Base-by-base conservation (phyloP, 1,284 basidiomycete species). In the Nidula niveotomentosa region DNA sequence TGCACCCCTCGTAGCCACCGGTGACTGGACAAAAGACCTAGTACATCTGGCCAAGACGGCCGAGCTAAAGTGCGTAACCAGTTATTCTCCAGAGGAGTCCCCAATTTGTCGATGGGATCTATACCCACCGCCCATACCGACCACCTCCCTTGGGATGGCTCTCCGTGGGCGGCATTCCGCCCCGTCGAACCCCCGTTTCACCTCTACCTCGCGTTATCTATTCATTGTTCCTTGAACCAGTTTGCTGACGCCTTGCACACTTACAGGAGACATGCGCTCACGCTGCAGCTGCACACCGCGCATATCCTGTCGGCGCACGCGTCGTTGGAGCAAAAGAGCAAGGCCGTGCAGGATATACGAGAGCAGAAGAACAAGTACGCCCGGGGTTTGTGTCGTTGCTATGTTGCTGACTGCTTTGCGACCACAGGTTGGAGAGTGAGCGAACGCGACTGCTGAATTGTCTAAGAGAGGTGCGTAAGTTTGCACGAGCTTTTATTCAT, bases 1-100 rank as follows among this genome's bases (percentile, higher is more conserved):
- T 60, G 37, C 59, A 51, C 85, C 86, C 12, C 70, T 90, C 51
- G 75, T 90, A 50, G 87, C 89, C 4, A 84, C 83, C 15, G 89
- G 89, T 6, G 88, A 92, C 69, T 92, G 90, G 90, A 90, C 88
- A 36, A 88, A 87, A 63, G 88, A 90, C 69, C 79, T 92, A 47
- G 86, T 92, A 48, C 88, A 91, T 57, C 78, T 91, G 17, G 90
- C 90, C 3, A 91, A 88, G 74, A 90, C 87, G 0, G 90, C 90
- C 13, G 90, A 91, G 65, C 77, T 91, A 62, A 91, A 91, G 89
- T 91, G 68, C 62, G 82, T 72, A 10, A 3, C 23, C 3, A 23
- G 23, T 3, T 23, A 23, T 23, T 23, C 3, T 23, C 23, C 23
- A 3, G 23, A 23, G 23, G 23, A 2, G 23, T 23, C 3, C 23